A percentile compares a stretch with the other conserved stretches of the same genome.
phyloP scores from a whole-genome alignment of 768 basidiomycete species.

The Phylloporus rhodoxanthus region DNA sequence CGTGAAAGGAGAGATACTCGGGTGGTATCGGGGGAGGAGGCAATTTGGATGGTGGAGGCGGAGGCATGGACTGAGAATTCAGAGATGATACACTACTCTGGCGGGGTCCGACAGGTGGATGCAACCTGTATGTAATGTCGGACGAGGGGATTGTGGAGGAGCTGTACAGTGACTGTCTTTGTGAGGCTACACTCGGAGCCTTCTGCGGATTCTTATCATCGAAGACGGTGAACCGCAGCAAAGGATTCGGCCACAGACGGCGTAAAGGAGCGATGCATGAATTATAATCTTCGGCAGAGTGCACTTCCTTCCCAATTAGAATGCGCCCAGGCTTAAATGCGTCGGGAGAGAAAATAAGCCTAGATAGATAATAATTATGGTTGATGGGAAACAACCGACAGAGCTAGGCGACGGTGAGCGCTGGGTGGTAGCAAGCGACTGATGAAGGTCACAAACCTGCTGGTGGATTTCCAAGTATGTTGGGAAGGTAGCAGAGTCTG shows the following conservation, averaged over 20 bases:
- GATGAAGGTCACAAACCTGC: constrained; percentile 43
- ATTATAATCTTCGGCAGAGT: constrained; percentile 52
- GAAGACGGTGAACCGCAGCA: constrained; percentile 57
- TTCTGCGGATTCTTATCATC: constrained; percentile 43
- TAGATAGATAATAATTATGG: constrained; percentile 55
- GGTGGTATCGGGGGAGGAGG: not conserved
- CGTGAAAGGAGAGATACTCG: not conserved
- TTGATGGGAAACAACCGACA: constrained; percentile 63
- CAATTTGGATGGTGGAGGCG: constrained; percentile 8
- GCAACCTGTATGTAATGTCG: not conserved
- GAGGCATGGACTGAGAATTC: not conserved
- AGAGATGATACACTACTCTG: not conserved
- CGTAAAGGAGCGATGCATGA: constrained; percentile 44
- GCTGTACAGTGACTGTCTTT: constrained; percentile 7
- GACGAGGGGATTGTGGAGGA: not conserved
- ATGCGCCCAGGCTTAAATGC: constrained; percentile 49
- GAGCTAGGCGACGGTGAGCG: constrained; percentile 43
- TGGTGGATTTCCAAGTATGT: constrained; percentile 53
- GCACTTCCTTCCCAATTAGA: constrained; percentile 57
- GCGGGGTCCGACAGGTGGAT: not conserved
- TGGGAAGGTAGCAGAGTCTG: constrained; percentile 50
- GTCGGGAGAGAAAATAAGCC: constrained; percentile 64
- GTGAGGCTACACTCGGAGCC: constrained; percentile 15
- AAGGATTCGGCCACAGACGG: constrained; percentile 50
- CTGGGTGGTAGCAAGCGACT: not conserved